Evolutionary conservation across 495 filamentous ascomycete species (phyloP).

Genomic region (Lasiosphaeriaceae sp.): DNA sequence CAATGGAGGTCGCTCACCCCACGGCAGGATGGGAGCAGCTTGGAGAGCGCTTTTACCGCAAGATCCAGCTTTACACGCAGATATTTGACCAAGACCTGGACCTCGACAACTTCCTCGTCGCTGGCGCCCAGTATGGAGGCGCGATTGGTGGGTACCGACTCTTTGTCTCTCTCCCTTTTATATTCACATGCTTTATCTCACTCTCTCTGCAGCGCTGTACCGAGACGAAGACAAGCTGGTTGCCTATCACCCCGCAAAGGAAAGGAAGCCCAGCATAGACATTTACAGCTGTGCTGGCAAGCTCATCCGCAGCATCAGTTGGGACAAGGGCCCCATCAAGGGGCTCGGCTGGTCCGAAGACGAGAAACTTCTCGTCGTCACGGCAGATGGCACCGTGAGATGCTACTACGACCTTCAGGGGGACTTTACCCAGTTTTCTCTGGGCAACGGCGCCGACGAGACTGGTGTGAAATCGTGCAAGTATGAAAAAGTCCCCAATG

Average conservation of each 20-base stretch:
- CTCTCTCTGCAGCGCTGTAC: conserved; percentile 63
- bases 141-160: conserved; percentile 67
- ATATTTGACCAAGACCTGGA: conserved; percentile 90
- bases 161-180: neutral
- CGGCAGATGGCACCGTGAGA: conserved; percentile 83
- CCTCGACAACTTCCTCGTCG: conserved; percentile 89
- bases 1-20: conserved; percentile 56
- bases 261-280: conserved; percentile 80
- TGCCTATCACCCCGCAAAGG: conserved; percentile 65
- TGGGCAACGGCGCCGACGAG: conserved; percentile 86
- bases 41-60: conserved; percentile 90
- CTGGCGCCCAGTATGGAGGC: conserved; percentile 90
- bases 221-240: conserved; percentile 84
- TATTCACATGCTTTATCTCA: neutral
- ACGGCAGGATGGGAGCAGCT: conserved; percentile 91
- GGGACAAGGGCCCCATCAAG: conserved; percentile 87
- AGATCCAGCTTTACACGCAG: conserved; percentile 83
- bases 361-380: conserved; percentile 85
- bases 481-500: too few relatives aligned
- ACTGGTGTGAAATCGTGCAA: conserved; percentile 80
- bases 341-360: conserved; percentile 97
- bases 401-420: conserved; percentile 90
- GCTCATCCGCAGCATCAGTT: conserved; percentile 64
- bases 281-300: conserved; percentile 91
- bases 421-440: conserved; percentile 93